Base-by-base conservation (phyloP, 768 basidiomycete genomes). In the Kwoniella sp. region DNA sequence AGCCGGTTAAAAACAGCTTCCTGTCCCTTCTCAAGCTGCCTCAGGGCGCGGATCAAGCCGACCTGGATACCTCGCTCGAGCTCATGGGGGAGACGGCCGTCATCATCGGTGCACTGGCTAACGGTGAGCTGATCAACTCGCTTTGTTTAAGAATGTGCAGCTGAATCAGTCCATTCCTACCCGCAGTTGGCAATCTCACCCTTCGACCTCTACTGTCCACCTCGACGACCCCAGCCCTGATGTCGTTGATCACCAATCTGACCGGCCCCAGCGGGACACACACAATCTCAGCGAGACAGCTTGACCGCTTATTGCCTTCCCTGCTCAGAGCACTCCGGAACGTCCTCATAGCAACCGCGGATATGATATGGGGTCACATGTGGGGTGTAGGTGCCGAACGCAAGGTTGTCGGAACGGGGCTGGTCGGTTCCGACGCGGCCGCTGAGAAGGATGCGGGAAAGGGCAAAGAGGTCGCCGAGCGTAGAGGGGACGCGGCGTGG, bases 351-450 rank as follows among this genome's bases (percentile, higher is more conserved):
- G 53, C 72, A 9, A 65, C 65, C 1, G 70, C 68, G 4, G 72
- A 73, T 46, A 54, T 65, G 22, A 44, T 70, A 12, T 71, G 70
- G 68, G 70, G 72, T 8, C 64, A 65, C 25, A 65, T 65, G 56
- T 70, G 71, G 71, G 71, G 71, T 12, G 69, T 73, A 6, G 66
- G 69, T 4, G 57, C 63, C 3, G 66, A 67, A 33, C 10, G 40
- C 8, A 54, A 61, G 37, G 60, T 59, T 14, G 46, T 51, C 0
- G 44, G 49, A 9, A 47, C 56, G 14, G 56, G 49, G 10, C 27
- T 47, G 10, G 50, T 51, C 8, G 55, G 48, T 5, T 26, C 26
- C 17, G 39, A 27, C 26, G 41, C 14, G 17, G 32, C 31, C 11
- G 39, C 43, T 12, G 31, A 31, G 29, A 22, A 40, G 25, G 37